These are phyloP conservation scores for Skeletonema tropicum DNA, from an alignment of 108 stramenopile species.

Conservation along the genomic window DNA sequence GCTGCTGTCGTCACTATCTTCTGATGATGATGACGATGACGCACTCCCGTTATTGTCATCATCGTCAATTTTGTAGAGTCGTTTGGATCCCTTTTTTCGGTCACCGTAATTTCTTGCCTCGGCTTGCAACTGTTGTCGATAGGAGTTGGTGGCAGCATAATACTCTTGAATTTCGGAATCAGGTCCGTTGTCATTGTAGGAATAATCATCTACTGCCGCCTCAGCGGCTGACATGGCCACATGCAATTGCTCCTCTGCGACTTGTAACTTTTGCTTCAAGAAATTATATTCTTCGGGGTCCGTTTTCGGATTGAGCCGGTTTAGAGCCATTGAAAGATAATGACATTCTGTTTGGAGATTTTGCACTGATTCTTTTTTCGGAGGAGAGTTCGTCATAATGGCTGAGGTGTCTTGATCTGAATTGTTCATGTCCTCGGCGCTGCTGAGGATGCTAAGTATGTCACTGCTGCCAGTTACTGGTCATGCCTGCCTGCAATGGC, in stretches of 20 bases:
- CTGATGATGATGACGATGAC: neutral
- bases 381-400: neutral
- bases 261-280: neutral
- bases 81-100: neutral
- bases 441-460: no score
- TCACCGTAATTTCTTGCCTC: neutral
- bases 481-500: no score
- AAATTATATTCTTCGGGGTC: neutral
- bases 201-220: neutral
- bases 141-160: neutral
- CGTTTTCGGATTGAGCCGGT: neutral
- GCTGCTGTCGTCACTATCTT: constrained; percentile 1
- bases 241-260: neutral
- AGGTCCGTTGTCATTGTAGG: constrained; percentile 1
- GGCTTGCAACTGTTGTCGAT: neutral
- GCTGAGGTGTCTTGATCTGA: no score
- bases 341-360: constrained; percentile 5
- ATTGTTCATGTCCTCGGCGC: no score
- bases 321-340: neutral
- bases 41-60: neutral
- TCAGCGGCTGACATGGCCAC: neutral
- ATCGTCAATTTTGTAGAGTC: neutral
- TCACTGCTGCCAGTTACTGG: no score
- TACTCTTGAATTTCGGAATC: neutral
- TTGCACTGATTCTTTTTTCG: neutral